Conservation (phyloP, 2,329 filamentous ascomycete species). For the Aspergillus texensis region DNA sequence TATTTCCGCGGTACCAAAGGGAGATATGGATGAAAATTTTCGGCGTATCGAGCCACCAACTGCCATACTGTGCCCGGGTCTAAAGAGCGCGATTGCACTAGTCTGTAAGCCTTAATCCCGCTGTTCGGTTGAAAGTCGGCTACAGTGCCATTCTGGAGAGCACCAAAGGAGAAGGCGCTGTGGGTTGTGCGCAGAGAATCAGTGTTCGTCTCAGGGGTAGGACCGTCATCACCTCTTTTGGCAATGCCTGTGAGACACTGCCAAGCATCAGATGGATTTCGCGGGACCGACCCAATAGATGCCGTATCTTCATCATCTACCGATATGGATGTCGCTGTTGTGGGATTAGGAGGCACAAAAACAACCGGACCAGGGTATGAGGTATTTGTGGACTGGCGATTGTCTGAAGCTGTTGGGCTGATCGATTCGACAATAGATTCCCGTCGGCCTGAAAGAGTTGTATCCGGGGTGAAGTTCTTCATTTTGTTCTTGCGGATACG, state of each 20-base stretch:
- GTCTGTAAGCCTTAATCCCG: conserved; percentile 45
- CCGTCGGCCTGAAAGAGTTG: conserved; percentile 27
- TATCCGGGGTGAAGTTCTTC: conserved; percentile 35
- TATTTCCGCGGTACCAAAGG: conserved; percentile 66
- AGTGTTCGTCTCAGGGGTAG: conserved; percentile 23
- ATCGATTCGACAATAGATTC: conserved; percentile 29
- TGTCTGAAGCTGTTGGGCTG: conserved; percentile 31
- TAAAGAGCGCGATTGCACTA: conserved; percentile 48
- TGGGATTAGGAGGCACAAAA: conserved; percentile 37
- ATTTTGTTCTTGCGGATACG: conserved; percentile 58
- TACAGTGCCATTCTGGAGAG: conserved; percentile 29
- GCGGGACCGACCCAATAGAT: conserved; percentile 47
- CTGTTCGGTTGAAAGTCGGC: conserved; percentile 30
- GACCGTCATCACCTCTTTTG: conserved; percentile 36
- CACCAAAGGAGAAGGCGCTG: conserved; percentile 27
- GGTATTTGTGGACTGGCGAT: conserved; percentile 26
- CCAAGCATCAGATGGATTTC: conserved; percentile 53
- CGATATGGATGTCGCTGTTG: conserved; percentile 27
- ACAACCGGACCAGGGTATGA: conserved; percentile 38
- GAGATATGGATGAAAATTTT: conserved; percentile 71
- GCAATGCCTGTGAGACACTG: conserved; percentile 51
- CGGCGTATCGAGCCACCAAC: conserved; percentile 61
- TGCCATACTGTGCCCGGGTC: conserved; percentile 55
- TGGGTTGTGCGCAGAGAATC: conserved; percentile 28
- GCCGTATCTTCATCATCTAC: conserved; percentile 43